phyloP scores from a whole-genome alignment of 129 eudicot genomes.

The Glebionis coronaria region DNA sequence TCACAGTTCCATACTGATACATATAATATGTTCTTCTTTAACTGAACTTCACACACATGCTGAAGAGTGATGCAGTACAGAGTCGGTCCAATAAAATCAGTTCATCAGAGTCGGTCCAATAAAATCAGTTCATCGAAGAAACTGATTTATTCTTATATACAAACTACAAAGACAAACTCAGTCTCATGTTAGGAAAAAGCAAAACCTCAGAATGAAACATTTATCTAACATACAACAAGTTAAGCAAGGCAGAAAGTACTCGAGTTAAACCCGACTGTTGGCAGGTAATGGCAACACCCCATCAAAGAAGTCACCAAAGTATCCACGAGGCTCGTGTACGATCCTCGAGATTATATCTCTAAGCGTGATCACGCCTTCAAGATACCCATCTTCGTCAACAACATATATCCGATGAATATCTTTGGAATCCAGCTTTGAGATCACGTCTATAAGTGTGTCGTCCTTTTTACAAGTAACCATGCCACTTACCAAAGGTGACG shows the following conservation, averaged over 20 bases:
- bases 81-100: slow-evolving; percentile 11
- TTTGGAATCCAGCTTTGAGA: slow-evolving; percentile 58
- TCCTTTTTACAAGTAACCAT: slow-evolving; percentile 77
- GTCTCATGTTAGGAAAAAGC: neutral
- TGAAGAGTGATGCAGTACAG: neutral
- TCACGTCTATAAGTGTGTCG: slow-evolving; percentile 64
- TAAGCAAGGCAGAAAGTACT: slow-evolving; percentile 9
- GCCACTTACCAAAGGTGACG: slow-evolving; percentile 47
- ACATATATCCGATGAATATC: slow-evolving; percentile 86
- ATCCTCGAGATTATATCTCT: slow-evolving; percentile 92
- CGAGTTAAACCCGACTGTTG: slow-evolving; percentile 66
- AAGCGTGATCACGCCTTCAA: slow-evolving; percentile 82
- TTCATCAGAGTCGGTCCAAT: neutral
- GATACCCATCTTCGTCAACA: slow-evolving; percentile 67
- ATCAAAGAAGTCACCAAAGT: slow-evolving; percentile 94
- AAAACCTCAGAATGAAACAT: neutral
- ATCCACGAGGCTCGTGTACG: slow-evolving; percentile 91
- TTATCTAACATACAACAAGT: neutral
- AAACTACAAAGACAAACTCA: slow-evolving; percentile 23
- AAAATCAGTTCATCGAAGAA: neutral
- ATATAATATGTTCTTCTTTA: too few species aligned
- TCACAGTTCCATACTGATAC: too few species aligned
- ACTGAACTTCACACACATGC: too few species aligned
- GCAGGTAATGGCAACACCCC: slow-evolving; percentile 85
- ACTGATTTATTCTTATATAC: slow-evolving; percentile 27